Evolutionary conservation across 1,284 basidiomycete genomes (phyloP).

Genomic region (Trichosporon inkin): DNA sequence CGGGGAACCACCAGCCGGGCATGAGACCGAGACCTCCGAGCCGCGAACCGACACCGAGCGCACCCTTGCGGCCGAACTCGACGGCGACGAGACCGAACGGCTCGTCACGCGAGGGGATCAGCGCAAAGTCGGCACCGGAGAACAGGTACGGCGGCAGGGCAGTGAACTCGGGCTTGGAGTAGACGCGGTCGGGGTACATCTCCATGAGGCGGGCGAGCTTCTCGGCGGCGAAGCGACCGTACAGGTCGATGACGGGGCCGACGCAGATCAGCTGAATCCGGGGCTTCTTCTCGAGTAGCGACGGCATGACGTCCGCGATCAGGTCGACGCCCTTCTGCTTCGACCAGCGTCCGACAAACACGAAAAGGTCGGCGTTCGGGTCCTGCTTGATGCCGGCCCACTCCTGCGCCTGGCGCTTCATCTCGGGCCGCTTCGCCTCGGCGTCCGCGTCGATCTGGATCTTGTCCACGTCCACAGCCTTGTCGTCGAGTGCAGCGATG

Average conservation of each 20-base stretch:
- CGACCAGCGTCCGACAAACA: constrained; percentile 93
- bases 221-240: constrained; percentile 88
- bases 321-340: constrained; percentile 94
- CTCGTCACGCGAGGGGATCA: constrained; percentile 90
- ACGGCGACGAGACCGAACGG: constrained; percentile 92
- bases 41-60: constrained; percentile 85
- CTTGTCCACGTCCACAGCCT: constrained; percentile 64
- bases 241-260: constrained; percentile 88
- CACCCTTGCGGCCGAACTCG: constrained; percentile 91
- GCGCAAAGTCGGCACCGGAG: constrained; percentile 86
- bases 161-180: constrained; percentile 89
- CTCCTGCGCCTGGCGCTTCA: constrained; percentile 84
- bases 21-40: constrained; percentile 89
- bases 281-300: constrained; percentile 76
- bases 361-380: constrained; percentile 79
- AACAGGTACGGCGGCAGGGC: constrained; percentile 87
- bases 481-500: constrained; percentile 82
- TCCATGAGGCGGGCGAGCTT: constrained; percentile 88
- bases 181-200: constrained; percentile 86
- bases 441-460: constrained; percentile 74
- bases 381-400: constrained; percentile 90
- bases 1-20: constrained; percentile 98
- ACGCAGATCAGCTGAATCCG: constrained; percentile 81
- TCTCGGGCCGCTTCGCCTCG: constrained; percentile 78
- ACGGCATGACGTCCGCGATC: constrained; percentile 88